Evolutionary conservation across 2,329 filamentous ascomycete genomes (phyloP), one percentile per base, ranked within the genome.

Genomic region (Cercospora sp.): DNA sequence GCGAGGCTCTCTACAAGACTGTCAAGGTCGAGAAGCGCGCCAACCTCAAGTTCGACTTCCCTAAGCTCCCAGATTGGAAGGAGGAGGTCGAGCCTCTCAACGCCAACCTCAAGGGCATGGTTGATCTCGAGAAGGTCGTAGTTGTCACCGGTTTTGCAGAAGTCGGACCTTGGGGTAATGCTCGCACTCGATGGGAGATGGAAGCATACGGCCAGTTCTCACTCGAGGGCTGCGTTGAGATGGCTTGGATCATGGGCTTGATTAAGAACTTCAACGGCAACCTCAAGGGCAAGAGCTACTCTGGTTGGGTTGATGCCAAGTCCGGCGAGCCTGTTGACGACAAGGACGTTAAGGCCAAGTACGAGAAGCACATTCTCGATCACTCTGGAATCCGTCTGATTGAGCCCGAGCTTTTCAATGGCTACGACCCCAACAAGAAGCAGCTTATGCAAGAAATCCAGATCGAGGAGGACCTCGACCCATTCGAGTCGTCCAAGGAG

Each of bases 221-320:
- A 8, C 88, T 99, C 13, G 96, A 99, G 81, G 95, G 95, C 31
- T 98, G 95, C 77, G 91, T 99, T 69, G 95, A 99, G 82, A 99
- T 99, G 95, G 94, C 95, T 33, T 99, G 95, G 95, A 93, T 99
- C 81, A 99, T 98, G 94, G 95, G 95, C 78, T 89, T 98, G 68
- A 98, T 99, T 84, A 97, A 94, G 86, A 97, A 99, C 81, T 92
- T 97, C 85, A 98, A 98, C 75, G 95, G 95, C 18, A 90, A 90
- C 33, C 88, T 99, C 79, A 99, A 99, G 85, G 95, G 95, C 79
- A 91, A 97, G 84, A 91, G 91, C 72, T 98, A 99, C 83, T 93
- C 94, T 73, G 95, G 95, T 74, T 99, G 92, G 93, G 92, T 99
- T 68, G 95, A 99, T 77, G 86, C 89, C 79, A 98, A 98, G 87